Base-by-base conservation (phyloP, 495 filamentous ascomycete genomes). In the Ascodesmis nigricans region DNA sequence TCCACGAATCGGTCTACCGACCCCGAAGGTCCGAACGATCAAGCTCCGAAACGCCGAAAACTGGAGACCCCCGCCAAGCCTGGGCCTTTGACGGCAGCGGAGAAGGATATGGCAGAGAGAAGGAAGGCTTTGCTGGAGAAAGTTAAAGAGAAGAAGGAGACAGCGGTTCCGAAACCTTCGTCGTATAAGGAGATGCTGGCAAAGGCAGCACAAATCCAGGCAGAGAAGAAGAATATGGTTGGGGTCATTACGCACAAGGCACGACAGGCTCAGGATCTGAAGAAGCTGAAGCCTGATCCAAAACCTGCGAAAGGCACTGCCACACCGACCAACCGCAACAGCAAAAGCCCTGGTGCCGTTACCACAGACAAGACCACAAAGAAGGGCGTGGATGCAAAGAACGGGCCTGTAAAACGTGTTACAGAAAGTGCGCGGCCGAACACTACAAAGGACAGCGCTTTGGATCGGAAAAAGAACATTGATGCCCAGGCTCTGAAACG, bases 171-270 rank as follows among this genome's bases (percentile, higher is more conserved):
- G 8, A 40, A 49, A 23, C n/a, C 31, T 10, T 40, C 35, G 13
- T 46, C 45, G 28, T 50, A 50, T 15, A 45, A 33, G 16, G 48
- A 52, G 13, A 26, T 35, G 13, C 26, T 52, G 13, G 47, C 39
- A 15, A 41, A 32, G 24, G 48, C 48, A 18, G 38, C 44, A 26
- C 38, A 50, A 18, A 31, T 43, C 10, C 35, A 45, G 7, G 38
- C 44, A 15, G 39, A 44, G 34, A 43, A 47, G 39, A 52, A 52
- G 37, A 26, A 33, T 5, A 36, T 35, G 1, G 35, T 40, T 0
- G 48, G 47, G 25, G 41, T 39, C 25, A 52, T 52, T 16, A 46
- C 43, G 9, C 48, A 52, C 18, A 52, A 52, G 25, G 43, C 34
- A 11, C 35, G 43, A 14, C 39, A 43, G 1, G 44, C 46, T 17